Evolutionary conservation across 345 rosid species (phyloP), one percentile per base, ranked within the genome.

Genomic region (Abelmoschus esculentus): DNA sequence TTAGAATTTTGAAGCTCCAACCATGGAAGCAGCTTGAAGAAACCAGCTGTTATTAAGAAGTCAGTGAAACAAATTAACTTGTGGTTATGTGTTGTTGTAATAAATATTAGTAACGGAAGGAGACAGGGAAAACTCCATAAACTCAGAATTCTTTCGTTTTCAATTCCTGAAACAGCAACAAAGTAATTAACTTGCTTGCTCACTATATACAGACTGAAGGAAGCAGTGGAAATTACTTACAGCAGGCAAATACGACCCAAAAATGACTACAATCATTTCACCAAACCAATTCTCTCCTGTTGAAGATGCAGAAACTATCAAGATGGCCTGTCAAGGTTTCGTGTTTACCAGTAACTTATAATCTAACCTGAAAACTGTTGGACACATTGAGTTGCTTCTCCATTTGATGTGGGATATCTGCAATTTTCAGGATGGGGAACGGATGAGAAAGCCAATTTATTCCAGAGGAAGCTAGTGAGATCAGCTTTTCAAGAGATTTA

Each of bases 221-320:
- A 44, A 58, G 56, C 42, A 4, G 9, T 40, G 42, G 4, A 3
- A 3, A 1, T 31, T 47, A 17, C 26, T 31, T 47, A 12, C 15
- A 71, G 17, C 53, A 59, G 11, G 0, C 58, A 57, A 18, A 13
- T 5, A n/a, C 38, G 36, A 34, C 19, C 2, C 32, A 61, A 29
- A 22, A 73, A 89, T 89, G 91, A 80, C 88, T 38, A 81, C 91
- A 15, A 72, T 84, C 46, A 61, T 77, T 75, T 80, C 84, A 66
- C 91, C 91, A 28, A 42, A 73, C 56, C 80, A 81, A 60, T 86
- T 85, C 74, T 85, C 84, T 79, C 91, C 88, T 14, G 79, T 80
- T 4, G 91, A 87, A 77, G 95, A 86, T 61, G 95, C 95, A 36
- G 95, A 89, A 77, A 76, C 68, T 63, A 84, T 89, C 82, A 85